Base-by-base conservation (phyloP, 1,284 basidiomycete genomes). In the Moniliophthora roreri region DNA sequence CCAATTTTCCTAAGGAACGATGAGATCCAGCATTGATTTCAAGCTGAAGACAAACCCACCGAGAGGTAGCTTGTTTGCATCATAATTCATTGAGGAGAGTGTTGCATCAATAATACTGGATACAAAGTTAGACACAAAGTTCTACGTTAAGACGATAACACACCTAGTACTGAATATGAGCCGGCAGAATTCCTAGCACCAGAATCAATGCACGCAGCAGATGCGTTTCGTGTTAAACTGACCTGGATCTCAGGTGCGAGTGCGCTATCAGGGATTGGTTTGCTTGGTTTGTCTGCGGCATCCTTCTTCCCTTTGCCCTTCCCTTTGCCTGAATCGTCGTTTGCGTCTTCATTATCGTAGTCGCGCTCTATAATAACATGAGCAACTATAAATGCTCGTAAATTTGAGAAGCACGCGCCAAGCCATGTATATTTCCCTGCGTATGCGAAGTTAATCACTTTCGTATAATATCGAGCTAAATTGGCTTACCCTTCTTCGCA, bases 1-100 rank as follows among this genome's bases (percentile, higher is more conserved):
- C 75, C 35, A 80, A 72, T 69, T 81, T 84, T 42, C 81, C 80
- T 82, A 49, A 39, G 53, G 36, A 41, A 15, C 15, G 44, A 1
- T 13, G 24, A 9, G 6, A 10, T 15, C 28, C 32, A 16, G 35
- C n/a, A 26, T 62, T 21, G 56, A 26, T 26, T 16, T 18, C 46
- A 10, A 39, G 32, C 16, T 18, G 36, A 3, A 39, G 10, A 16
- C 40, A 23, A 56, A 57, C 51, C 55, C 68, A 73, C 81, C 84
- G 9, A 87, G 76, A 13, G 85, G 85, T 20, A 87, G 72, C 62
- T 87, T 87, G 59, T 81, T 81, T 3, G 82, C 83, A 61, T 87
- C 84, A 60, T 87, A 87, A 61, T 86, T 85, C 81, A 87, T 82
- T 2, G 80, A 78, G n/a, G 79, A 79, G 60, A 87, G 64, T 20